Percentiles rank a stretch among this genome's conserved stretches.
These are phyloP conservation scores for Nepenthes mirabilis DNA, from an alignment of 148 eudicot genomes.

Conservation along the genomic window DNA sequence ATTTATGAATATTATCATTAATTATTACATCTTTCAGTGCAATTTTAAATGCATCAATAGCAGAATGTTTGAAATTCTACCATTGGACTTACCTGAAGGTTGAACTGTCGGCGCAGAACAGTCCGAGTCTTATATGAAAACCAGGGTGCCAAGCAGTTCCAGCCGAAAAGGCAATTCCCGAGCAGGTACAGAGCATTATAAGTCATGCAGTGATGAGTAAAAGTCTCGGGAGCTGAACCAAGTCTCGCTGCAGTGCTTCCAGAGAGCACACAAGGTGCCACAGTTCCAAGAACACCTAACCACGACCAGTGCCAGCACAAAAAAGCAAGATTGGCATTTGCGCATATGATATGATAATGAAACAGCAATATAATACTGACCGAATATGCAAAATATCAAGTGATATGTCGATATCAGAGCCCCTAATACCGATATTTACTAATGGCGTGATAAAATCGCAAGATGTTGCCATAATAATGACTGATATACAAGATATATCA, in stretches of 20 bases:
- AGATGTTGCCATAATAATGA: too few species aligned
- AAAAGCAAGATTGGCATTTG: not conserved
- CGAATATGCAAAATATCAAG: too few species aligned
- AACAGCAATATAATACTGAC: too few species aligned
- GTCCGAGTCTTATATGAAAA: slow-evolving; percentile 56
- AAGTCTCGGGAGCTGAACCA: slow-evolving; percentile 42
- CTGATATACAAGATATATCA: too few species aligned
- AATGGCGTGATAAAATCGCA: too few species aligned
- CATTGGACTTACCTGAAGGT: slow-evolving; percentile 44
- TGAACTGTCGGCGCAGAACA: slow-evolving; percentile 56
- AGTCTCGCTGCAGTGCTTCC: slow-evolving; percentile 68
- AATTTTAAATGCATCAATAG: not conserved
- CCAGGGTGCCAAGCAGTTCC: slow-evolving; percentile 57
- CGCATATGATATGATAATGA: too few species aligned
- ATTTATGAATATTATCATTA: not conserved
- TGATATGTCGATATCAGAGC: too few species aligned
- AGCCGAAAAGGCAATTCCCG: slow-evolving; percentile 44
- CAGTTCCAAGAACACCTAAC: slow-evolving; percentile 60
- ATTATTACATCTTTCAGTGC: not conserved
- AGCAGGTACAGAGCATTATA: slow-evolving; percentile 53
- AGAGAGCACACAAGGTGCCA: slow-evolving; percentile 70
- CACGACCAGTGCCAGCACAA: too few species aligned
- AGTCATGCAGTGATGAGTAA: slow-evolving; percentile 58
- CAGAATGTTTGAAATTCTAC: not conserved
- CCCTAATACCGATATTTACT: too few species aligned